Evolutionary conservation across 768 basidiomycete species (phyloP), one percentile per base, ranked within the genome.

Genomic region (Auricularia auricula-judae): DNA sequence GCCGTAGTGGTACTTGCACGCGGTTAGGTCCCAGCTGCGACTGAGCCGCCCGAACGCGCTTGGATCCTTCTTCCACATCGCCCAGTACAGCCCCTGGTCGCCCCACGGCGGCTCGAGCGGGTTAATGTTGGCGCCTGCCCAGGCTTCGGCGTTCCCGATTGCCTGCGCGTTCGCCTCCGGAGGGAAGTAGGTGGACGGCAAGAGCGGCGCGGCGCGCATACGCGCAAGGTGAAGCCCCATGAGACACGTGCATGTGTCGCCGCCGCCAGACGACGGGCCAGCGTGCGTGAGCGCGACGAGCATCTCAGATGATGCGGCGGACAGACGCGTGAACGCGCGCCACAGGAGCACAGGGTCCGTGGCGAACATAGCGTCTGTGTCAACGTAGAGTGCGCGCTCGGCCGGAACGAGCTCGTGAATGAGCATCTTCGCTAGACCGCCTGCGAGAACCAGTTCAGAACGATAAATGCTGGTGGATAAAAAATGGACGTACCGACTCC

Each of bases 11-110:
- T 4, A 14, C 23, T 35, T 23, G 61, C 68, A 69, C 54, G 61
- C 63, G 16, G 62, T 66, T 54, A 66, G 63, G 56, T 69, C 68
- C 68, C 68, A 69, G 58, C 62, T 60, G 7, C 63, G 36, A 39
- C 63, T 62, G 8, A 69, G 64, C 33, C 65, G 59, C n/a, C 64
- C 63, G 39, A 66, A 67, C 29, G 14, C 62, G 33, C 65, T 44
- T 7, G 66, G 66, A 14, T 53, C 36, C 12, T 36, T 42, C 33
- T 67, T 36, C 67, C 65, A 69, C 23, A 69, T 66, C 18, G 67
- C 67, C 43, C 63, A 67, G 65, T 66, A 69, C 36, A 69, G 61
- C 21, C 68, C 68, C 61, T 69, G 68, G 65, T 69, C 68, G n/a
- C 68, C 68, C 53, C 66, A 69, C 12, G 43, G 58, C 11, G 68